Evolutionary conservation across 2,329 filamentous ascomycete species (phyloP).

Genomic region (Diplodia sapinea): DNA sequence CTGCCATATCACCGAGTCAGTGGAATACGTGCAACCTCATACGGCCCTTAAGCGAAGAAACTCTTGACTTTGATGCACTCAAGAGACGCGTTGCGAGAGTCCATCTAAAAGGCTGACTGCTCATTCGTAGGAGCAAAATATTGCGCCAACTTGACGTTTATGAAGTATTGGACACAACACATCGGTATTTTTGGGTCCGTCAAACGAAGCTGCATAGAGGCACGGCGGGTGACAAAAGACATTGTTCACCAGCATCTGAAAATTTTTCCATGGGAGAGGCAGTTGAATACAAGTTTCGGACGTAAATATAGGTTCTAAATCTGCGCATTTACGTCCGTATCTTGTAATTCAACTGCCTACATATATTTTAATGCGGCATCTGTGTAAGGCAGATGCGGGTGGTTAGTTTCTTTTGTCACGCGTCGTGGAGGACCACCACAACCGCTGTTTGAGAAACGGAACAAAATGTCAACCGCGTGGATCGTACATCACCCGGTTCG

Average conservation of each 20-base stretch:
- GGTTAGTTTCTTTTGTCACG: too few species aligned
- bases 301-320: too few species aligned
- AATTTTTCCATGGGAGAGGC: too few species aligned
- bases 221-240: too few species aligned
- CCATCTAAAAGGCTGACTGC: background rate
- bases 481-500: background rate
- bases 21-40: slow-evolving; percentile 12
- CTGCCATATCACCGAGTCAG: background rate
- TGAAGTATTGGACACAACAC: background rate
- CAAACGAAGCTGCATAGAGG: background rate
- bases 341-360: too few species aligned
- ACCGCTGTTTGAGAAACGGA: background rate
- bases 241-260: too few species aligned
- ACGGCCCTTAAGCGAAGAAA: background rate
- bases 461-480: too few species aligned
- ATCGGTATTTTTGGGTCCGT: background rate
- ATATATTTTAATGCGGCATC: too few species aligned
- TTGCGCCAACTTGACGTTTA: background rate
- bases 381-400: too few species aligned
- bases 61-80: background rate
- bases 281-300: too few species aligned
- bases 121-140: background rate
- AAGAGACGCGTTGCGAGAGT: background rate
- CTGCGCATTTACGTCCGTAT: too few species aligned
- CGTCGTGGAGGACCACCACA: background rate